Conservation (phyloP, 768 basidiomycete species). For the Lyophyllum atratum region DNA sequence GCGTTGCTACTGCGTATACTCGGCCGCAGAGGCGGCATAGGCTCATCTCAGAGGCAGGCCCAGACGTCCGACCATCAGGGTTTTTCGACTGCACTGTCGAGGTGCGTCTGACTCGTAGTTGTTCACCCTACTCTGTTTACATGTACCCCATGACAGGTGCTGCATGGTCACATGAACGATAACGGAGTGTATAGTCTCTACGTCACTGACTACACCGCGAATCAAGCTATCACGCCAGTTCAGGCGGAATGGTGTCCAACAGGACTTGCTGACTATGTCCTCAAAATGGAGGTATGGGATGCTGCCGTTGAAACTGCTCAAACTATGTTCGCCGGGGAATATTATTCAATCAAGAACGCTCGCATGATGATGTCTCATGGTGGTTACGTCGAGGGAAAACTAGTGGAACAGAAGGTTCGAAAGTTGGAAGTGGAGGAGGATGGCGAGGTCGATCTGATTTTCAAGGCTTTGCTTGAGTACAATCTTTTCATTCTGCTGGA, state of each 20-base stretch:
- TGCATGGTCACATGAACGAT: slow-evolving; percentile 43
- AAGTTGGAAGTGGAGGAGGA: slow-evolving; percentile 42
- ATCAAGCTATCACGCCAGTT: slow-evolving; percentile 31
- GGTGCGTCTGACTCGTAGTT: slow-evolving; percentile 33
- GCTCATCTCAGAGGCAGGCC: slow-evolving; percentile 52
- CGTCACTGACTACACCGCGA: slow-evolving; percentile 68
- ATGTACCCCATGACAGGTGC: slow-evolving; percentile 37
- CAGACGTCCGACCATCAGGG: slow-evolving; percentile 42
- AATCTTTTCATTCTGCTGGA: slow-evolving; percentile 14
- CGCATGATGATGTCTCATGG: slow-evolving; percentile 40
- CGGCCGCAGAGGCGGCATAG: slow-evolving; percentile 36
- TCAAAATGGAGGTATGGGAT: slow-evolving; percentile 67
- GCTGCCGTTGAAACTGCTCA: slow-evolving; percentile 40
- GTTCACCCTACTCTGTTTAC: not conserved
- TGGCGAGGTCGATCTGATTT: slow-evolving; percentile 31
- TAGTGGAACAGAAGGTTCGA: slow-evolving; percentile 45
- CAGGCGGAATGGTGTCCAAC: slow-evolving; percentile 49
- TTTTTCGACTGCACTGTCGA: slow-evolving; percentile 69
- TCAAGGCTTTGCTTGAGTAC: slow-evolving; percentile 56
- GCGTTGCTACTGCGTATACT: slow-evolving; percentile 6
- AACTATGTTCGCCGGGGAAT: slow-evolving; percentile 48
- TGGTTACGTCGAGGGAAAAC: slow-evolving; percentile 54
- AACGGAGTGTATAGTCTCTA: slow-evolving; percentile 47
- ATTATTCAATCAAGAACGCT: slow-evolving; percentile 55
- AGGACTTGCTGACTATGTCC: slow-evolving; percentile 41